These are phyloP conservation scores for Russula sp. DNA, from an alignment of 768 basidiomycete genomes.

Conservation along the genomic window DNA sequence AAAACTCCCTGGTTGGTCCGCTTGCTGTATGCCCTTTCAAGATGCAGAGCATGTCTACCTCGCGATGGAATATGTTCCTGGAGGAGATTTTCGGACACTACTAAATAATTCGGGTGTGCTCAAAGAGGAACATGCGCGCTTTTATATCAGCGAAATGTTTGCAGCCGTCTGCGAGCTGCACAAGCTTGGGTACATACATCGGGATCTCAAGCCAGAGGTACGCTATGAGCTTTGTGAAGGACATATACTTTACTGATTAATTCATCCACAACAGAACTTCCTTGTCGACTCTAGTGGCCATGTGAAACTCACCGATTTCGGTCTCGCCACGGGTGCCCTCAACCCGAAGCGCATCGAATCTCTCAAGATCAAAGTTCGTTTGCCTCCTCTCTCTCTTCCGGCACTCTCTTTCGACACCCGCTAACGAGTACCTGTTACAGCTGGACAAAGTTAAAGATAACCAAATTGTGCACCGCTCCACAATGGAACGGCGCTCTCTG, in stretches of 20 bases:
- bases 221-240: slow-evolving; percentile 27
- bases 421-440: slow-evolving; percentile 41
- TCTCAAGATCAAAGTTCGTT: slow-evolving; percentile 78
- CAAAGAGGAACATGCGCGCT: slow-evolving; percentile 94
- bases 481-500: slow-evolving; percentile 89
- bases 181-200: slow-evolving; percentile 97
- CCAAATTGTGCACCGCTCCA: slow-evolving; percentile 84
- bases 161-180: slow-evolving; percentile 90
- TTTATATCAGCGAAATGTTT: slow-evolving; percentile 99
- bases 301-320: slow-evolving; percentile 97
- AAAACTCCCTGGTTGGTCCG: slow-evolving; percentile 97
- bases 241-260: neutral
- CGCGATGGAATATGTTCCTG: slow-evolving; percentile 99
- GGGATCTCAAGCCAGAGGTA: slow-evolving; percentile 97
- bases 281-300: slow-evolving; percentile 93
- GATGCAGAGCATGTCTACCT: slow-evolving; percentile 91
- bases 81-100: slow-evolving; percentile 96
- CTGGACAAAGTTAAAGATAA: slow-evolving; percentile 96
- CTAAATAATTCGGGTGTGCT: slow-evolving; percentile 97
- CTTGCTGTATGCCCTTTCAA: slow-evolving; percentile 95
- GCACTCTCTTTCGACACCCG: neutral
- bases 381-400: no score
- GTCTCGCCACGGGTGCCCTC: slow-evolving; percentile 92
- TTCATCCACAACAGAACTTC: slow-evolving; percentile 69
- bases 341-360: slow-evolving; percentile 95